These are phyloP conservation scores for Deuterostichococcus epilithicus DNA, from an alignment of 139 green algal species.

Conservation along the genomic window DNA sequence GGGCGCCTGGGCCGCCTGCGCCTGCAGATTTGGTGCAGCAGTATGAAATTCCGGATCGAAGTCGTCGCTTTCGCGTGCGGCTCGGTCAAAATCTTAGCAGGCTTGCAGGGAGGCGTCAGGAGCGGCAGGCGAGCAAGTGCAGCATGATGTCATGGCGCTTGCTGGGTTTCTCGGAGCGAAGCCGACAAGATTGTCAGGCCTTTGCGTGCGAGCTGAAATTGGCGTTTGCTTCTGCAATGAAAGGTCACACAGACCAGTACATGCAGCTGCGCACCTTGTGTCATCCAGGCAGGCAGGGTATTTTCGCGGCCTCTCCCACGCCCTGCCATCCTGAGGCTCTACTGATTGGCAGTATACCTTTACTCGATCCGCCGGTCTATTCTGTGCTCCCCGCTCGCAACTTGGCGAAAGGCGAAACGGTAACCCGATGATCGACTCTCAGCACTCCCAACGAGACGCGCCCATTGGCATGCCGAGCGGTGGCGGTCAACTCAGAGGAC, in stretches of 20 bases:
- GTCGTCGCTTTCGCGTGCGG: too few species aligned
- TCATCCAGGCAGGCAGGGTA: constrained; percentile 59
- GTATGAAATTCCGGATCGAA: too few species aligned
- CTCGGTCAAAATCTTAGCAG: too few species aligned
- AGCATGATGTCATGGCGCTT: not conserved
- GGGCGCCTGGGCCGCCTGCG: not conserved
- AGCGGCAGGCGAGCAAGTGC: not conserved
- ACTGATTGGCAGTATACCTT: too few species aligned
- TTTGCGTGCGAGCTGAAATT: not conserved
- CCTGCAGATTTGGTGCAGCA: not conserved
- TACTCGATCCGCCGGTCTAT: too few species aligned
- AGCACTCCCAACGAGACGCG: too few species aligned
- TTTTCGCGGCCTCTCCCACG: constrained; percentile 33
- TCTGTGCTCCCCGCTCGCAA: too few species aligned
- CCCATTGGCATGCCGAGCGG: too few species aligned
- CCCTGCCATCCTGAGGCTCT: not conserved
- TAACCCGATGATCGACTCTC: too few species aligned
- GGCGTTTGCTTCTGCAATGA: not conserved
- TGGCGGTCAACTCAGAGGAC: too few species aligned
- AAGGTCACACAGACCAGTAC: not conserved
- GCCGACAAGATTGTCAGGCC: not conserved
- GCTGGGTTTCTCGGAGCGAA: not conserved
- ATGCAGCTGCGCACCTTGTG: not conserved
- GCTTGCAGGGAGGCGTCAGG: not conserved
- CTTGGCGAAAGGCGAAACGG: too few species aligned